Evolutionary conservation across 257 asterid species (phyloP).

Genomic region (Rauvolfia tetraphylla): DNA sequence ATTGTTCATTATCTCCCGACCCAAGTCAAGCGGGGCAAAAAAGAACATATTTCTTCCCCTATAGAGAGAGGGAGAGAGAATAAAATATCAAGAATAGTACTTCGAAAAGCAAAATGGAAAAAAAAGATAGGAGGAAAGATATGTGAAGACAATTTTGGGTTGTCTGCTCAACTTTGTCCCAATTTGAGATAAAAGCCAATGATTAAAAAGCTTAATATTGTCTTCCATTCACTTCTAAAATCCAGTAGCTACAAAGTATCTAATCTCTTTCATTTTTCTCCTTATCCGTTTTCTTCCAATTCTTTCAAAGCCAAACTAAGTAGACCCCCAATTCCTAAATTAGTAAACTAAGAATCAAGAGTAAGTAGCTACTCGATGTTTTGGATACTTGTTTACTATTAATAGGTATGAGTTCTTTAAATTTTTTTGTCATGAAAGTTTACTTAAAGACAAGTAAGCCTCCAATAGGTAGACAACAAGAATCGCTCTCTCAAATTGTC

Average conservation of each 20-base stretch:
- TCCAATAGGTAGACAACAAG: background rate
- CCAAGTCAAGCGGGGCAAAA: too few species aligned
- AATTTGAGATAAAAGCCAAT: background rate
- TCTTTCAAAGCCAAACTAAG: too few species aligned
- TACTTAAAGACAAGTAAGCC: too few species aligned
- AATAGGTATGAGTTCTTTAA: too few species aligned
- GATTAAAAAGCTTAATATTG: background rate
- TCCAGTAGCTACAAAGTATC: background rate
- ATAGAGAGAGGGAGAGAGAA: background rate
- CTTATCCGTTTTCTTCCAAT: too few species aligned
- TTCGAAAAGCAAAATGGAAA: background rate
- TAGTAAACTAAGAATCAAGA: too few species aligned
- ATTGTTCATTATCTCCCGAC: too few species aligned
- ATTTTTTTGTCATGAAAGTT: too few species aligned
- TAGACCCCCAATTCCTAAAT: too few species aligned
- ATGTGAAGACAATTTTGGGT: background rate
- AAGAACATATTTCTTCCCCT: background rate
- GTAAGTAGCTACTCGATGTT: too few species aligned
- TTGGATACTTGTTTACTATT: too few species aligned
- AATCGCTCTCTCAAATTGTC: background rate
- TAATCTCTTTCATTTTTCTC: too few species aligned
- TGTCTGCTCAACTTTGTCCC: background rate
- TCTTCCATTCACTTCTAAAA: background rate
- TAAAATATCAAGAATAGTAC: background rate
- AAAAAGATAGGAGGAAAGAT: background rate